Evolutionary conservation across 1,284 basidiomycete species (phyloP), one percentile per base, ranked within the genome.

Genomic region (Austroboletus rostrupii): DNA sequence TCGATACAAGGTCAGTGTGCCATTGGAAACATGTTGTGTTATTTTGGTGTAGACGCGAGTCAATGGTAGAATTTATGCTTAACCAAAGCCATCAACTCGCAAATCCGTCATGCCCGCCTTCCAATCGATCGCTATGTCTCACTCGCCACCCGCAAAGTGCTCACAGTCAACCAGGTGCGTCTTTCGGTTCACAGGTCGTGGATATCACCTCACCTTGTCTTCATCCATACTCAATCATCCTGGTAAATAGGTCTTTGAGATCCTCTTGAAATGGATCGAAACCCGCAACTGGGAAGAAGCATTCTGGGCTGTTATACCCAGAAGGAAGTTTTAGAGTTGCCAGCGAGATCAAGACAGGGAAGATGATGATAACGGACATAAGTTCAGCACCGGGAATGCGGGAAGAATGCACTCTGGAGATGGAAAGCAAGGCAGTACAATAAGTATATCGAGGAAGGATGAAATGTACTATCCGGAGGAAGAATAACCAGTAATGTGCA

Each of bases 41-140:
- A 23, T 41, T 35, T n/a, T 17, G n/a, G 21, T 40, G 40, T 49
- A 35, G 58, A 28, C 37, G 14, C 31, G 35, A 7, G 21, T 1
- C 23, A 43, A 37, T 26, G 38, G 47, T 36, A 96, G 92, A 88
- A 87, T 64, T 75, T 99, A 19, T 99, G 97, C 67, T 76, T 90
- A 48, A 79, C 92, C 66, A 97, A 96, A 71, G 93, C 97, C 2
- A 76, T 79, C 38, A 72, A 74, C 43, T 78, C 87, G 11, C 82
- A 81, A 2, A 80, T 99, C 50, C 80, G 85, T 29, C 88, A 91
- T 36, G 97, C 95, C 9, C 86, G 92, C 41, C 79, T 99, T 43
- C 97, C 97, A 1, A 97, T 99, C 48, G 90, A 91, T 14, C 85
- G 85, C 53, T 95, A 91, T 68, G 76, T 97, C 42, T 76, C 85